phyloP scores from a whole-genome alignment of 192 early-diverging fungal species.

The Coemansia sp. region DNA sequence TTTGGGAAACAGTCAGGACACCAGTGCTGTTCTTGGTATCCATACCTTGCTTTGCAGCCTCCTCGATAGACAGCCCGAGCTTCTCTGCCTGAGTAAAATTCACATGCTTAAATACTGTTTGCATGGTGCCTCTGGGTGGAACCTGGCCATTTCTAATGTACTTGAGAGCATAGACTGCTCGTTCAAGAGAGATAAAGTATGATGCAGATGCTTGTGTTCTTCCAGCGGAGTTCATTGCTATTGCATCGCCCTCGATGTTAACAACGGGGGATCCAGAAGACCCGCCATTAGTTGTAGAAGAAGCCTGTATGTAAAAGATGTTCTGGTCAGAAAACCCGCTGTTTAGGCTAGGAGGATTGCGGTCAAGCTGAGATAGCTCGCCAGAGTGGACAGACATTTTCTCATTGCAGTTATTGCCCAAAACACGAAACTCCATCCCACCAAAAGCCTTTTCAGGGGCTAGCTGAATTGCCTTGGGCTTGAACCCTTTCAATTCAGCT shows the following conservation, averaged over 20 bases:
- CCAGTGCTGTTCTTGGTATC: too few relatives aligned
- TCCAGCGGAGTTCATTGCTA: conserved; percentile 71
- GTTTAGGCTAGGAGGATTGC: conserved; percentile 71
- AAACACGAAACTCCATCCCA: conserved; percentile 67
- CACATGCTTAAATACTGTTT: not conserved
- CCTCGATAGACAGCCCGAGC: too few relatives aligned
- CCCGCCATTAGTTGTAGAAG: conserved; percentile 72
- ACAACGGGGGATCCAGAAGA: conserved; percentile 77
- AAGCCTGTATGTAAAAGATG: conserved; percentile 79
- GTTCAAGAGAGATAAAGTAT: conserved; percentile 73
- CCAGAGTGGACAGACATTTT: not conserved
- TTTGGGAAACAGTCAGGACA: conserved; percentile 45
- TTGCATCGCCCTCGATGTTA: conserved; percentile 72
- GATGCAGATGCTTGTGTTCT: conserved; percentile 62
- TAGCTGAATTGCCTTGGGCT: conserved; percentile 64
- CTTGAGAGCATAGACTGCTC: conserved; percentile 19
- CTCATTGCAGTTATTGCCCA: conserved; percentile 2
- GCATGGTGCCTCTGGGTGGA: not conserved
- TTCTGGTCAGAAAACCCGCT: conserved; percentile 77
- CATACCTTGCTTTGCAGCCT: too few relatives aligned
- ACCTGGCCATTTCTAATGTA: conserved; percentile 67
- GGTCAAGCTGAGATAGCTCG: conserved; percentile 64
- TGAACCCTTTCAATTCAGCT: conserved; percentile 63
- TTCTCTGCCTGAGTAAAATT: conserved; percentile 58
- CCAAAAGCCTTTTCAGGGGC: conserved; percentile 67